phyloP scores from a whole-genome alignment of 192 early-diverging fungal genomes.

The Backusella mclennaniae region DNA sequence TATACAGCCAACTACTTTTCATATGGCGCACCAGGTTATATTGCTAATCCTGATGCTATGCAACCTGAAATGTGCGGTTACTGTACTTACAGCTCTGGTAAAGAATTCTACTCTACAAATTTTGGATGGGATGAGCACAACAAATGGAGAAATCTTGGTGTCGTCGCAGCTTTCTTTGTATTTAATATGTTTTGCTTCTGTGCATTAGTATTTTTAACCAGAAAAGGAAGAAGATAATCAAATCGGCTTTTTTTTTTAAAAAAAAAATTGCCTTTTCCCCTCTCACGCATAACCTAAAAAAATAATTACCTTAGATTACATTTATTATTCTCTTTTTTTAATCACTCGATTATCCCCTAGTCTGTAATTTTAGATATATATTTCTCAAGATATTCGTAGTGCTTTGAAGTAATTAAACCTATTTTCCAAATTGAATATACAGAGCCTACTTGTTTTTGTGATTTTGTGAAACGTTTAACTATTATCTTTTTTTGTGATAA shows the following conservation, averaged over 20 bases:
- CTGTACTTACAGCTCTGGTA: constrained; percentile 54
- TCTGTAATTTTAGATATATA: not conserved
- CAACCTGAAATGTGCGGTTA: constrained; percentile 53
- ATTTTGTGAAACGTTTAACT: constrained; percentile 2
- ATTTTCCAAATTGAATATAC: not conserved
- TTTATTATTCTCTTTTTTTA: not conserved
- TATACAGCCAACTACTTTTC: constrained; percentile 37
- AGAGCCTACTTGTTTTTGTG: not conserved
- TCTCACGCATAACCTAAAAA: not conserved
- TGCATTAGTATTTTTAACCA: constrained; percentile 40
- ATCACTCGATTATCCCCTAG: not conserved
- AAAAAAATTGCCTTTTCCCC: not conserved
- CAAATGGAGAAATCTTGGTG: constrained; percentile 71
- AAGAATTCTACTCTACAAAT: constrained; percentile 47
- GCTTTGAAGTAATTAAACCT: not conserved
- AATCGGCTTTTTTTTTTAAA: not conserved
- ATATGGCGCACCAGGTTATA: constrained; percentile 8
- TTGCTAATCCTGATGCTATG: constrained; percentile 20
- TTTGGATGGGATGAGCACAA: constrained; percentile 56
- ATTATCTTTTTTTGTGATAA: constrained; percentile 5
- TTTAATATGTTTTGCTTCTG: constrained; percentile 60
- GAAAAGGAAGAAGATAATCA: constrained; percentile 24
- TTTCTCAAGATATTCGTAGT: not conserved
- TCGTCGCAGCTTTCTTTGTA: constrained; percentile 57
- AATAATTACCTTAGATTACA: not conserved